Percentiles rank a stretch among this genome's conserved stretches.
Evolutionary conservation across 257 asterid species (phyloP).

Genomic region (Nicotiana benthamiana): DNA sequence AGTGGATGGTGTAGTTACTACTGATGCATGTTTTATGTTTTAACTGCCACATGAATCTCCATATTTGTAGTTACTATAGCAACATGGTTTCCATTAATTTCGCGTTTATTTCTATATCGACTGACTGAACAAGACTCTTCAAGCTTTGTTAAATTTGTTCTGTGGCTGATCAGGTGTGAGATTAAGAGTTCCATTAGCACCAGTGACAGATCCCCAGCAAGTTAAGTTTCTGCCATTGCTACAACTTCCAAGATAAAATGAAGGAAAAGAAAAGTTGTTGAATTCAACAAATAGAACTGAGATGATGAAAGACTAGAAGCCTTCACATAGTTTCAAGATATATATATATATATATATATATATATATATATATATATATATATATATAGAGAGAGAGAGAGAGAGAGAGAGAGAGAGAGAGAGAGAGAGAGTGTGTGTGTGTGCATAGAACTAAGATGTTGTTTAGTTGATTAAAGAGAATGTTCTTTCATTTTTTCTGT

Average conservation of each 20-base stretch:
- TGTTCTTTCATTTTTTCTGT: neutral
- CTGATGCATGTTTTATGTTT: conserved; percentile 2
- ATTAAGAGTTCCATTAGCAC: conserved; percentile 30
- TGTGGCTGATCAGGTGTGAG: conserved; percentile 32
- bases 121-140: conserved; percentile 41
- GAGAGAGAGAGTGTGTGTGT: no score
- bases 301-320: conserved; percentile 22
- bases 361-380: no score
- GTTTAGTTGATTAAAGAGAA: neutral
- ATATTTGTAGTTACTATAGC: conserved; percentile 50
- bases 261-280: conserved; percentile 40
- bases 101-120: conserved; percentile 54
- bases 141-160: conserved; percentile 22
- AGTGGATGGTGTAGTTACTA: no score
- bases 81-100: conserved; percentile 41
- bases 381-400: no score
- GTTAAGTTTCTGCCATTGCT: conserved; percentile 20
- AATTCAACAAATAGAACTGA: conserved; percentile 22
- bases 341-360: neutral
- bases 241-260: conserved; percentile 39
- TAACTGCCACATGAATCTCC: conserved; percentile 39
- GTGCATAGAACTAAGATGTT: conserved; percentile 7
- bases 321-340: conserved; percentile 23
- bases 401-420: no score
- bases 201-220: conserved; percentile 51